A percentile compares a stretch with the other conserved stretches of the same genome.
Conservation (phyloP, 306 rosid species). For the Cucumis hystrix region DNA sequence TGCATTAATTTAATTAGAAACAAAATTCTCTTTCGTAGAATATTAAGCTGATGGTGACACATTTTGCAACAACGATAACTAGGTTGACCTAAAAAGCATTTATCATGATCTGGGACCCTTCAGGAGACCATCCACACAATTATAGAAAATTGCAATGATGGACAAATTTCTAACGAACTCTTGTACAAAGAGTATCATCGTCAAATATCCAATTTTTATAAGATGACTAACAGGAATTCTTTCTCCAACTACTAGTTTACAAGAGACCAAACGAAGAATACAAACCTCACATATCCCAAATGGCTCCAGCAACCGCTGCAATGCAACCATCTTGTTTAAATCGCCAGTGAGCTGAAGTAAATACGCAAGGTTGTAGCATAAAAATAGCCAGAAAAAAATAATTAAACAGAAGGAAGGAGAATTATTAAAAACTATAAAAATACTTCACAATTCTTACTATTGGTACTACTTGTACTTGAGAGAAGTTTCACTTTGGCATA, state of each 20-base stretch:
- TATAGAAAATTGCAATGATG: too few species aligned
- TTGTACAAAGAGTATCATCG: not conserved
- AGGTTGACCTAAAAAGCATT: too few species aligned
- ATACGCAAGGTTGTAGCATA: not conserved
- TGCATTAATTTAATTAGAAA: too few species aligned
- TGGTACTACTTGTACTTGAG: not conserved
- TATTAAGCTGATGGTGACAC: too few species aligned
- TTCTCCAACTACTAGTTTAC: not conserved
- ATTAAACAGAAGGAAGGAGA: not conserved
- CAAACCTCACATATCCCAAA: slow-evolving; percentile 52
- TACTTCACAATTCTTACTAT: not conserved
- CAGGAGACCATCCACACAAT: too few species aligned
- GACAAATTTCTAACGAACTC: too few species aligned
- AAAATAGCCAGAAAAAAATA: not conserved
- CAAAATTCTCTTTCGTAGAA: too few species aligned
- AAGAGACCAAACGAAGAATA: slow-evolving; percentile 1
- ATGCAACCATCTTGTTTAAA: slow-evolving; percentile 48
- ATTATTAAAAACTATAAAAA: not conserved
- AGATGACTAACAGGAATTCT: not conserved
- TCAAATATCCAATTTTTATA: not conserved
- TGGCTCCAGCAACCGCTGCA: slow-evolving; percentile 42
- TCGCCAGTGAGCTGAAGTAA: slow-evolving; percentile 44
- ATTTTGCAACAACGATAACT: too few species aligned
- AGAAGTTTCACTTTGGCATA: not conserved
- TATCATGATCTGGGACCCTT: too few species aligned